A percentile compares a stretch with the other conserved stretches of the same genome.
phyloP scores from a whole-genome alignment of 2,329 filamentous ascomycete genomes.

The Trichoderma hamatum region DNA sequence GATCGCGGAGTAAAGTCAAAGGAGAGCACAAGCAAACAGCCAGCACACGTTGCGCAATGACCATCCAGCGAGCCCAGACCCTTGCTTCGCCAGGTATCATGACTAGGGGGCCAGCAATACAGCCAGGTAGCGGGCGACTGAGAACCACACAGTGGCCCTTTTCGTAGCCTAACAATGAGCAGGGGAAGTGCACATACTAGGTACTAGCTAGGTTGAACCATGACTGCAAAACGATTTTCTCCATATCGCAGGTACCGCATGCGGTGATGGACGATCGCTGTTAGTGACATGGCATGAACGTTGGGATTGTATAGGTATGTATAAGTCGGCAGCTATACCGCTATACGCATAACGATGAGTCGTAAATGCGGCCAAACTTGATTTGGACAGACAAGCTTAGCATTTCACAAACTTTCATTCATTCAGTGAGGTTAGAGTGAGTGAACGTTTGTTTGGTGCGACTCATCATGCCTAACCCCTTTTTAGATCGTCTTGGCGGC shows the following conservation, averaged over 20 bases:
- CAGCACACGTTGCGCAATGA: slow-evolving; percentile 17
- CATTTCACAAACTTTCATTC: background rate
- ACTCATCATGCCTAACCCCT: background rate
- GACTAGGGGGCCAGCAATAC: background rate
- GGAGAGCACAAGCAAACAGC: background rate
- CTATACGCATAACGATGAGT: background rate
- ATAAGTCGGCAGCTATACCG: background rate
- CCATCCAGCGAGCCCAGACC: slow-evolving; percentile 4
- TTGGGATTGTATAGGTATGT: background rate
- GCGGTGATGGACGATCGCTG: background rate
- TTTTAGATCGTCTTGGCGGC: slow-evolving; percentile 9
- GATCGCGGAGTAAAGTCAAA: slow-evolving; percentile 19
- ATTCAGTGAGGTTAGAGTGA: background rate
- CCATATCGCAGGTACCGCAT: slow-evolving; percentile 18
- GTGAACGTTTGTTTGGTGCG: background rate
- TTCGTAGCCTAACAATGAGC: background rate
- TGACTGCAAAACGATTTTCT: slow-evolving; percentile 9
- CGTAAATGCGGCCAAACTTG: background rate
- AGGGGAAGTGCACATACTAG: slow-evolving; percentile 16
- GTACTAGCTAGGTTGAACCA: slow-evolving; percentile 1
- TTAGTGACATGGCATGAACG: background rate
- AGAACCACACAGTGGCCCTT: slow-evolving; percentile 18
- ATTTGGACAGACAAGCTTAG: background rate
- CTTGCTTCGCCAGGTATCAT: slow-evolving; percentile 13
- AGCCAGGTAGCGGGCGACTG: background rate